Evolutionary conservation across 1,139 yeast species (phyloP).

Genomic region (Dujonia santamariae): DNA sequence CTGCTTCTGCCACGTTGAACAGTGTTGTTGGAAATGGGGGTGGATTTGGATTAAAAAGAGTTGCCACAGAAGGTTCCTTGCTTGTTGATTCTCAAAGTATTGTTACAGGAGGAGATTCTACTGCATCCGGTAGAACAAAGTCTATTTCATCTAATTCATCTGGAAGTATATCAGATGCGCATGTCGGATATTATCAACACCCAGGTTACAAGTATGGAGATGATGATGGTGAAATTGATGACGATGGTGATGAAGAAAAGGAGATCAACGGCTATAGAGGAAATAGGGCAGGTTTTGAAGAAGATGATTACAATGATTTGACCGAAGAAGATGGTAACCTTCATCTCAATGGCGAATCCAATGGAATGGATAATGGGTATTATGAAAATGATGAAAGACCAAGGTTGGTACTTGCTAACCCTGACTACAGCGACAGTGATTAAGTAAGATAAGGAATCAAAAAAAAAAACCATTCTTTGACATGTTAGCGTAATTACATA

Average conservation of each 20-base stretch:
- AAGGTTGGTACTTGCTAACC: conserved; percentile 67
- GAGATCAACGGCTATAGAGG: conserved; percentile 3
- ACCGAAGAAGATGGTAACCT: neutral
- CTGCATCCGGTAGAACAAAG: conserved; percentile 14
- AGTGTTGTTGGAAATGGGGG: neutral
- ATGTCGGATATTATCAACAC: conserved; percentile 38
- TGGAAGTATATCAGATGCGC: conserved; percentile 23
- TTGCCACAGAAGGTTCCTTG: conserved; percentile 27
- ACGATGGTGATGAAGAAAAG: conserved; percentile 14
- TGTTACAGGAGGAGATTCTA: conserved; percentile 12
- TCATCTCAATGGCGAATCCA: conserved; percentile 2
- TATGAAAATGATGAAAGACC: conserved; percentile 45
- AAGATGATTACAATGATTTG: conserved; percentile 9
- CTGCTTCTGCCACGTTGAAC: neutral
- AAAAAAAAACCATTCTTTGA: too few relatives aligned
- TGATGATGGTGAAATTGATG: conserved; percentile 15
- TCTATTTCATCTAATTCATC: conserved; percentile 22
- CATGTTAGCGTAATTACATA: too few relatives aligned
- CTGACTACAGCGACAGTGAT: conserved; percentile 44
- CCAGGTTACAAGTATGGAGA: conserved; percentile 34
- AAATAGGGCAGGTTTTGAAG: conserved; percentile 16
- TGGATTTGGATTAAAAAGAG: conserved; percentile 12
- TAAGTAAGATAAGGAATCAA: too few relatives aligned
- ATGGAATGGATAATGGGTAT: conserved; percentile 23
- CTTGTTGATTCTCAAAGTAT: conserved; percentile 21